Conservation (phyloP, 306 rosid species). For the Acmispon strigosus region DNA sequence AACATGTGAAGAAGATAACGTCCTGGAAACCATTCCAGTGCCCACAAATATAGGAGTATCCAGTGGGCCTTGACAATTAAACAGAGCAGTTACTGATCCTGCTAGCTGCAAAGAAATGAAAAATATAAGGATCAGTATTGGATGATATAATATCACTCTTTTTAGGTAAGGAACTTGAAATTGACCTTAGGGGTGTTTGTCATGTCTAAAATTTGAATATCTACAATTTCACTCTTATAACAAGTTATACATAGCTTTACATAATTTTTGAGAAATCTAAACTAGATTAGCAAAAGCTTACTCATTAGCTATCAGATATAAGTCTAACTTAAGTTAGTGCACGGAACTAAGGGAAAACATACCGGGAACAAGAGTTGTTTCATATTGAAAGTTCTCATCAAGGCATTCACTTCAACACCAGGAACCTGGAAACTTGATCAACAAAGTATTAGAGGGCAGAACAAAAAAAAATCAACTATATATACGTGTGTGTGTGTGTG, state of each 20-base stretch:
- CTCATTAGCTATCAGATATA: background rate
- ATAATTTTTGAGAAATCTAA: background rate
- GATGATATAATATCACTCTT: background rate
- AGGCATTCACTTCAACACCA: conserved; percentile 80
- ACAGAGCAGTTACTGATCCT: conserved; percentile 86
- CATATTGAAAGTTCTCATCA: conserved; percentile 93
- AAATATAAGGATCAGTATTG: conserved; percentile 7
- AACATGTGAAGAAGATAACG: conserved; percentile 40
- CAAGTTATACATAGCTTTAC: background rate
- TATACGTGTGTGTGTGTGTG: too few relatives aligned
- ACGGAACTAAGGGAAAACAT: conserved; percentile 25
- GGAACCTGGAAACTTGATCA: conserved; percentile 64
- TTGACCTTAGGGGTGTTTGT: background rate
- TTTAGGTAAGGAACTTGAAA: background rate
- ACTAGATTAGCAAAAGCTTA: background rate
- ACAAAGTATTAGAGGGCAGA: conserved; percentile 15
- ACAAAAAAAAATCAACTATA: background rate
- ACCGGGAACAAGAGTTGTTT: conserved; percentile 83
- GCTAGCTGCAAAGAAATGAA: conserved; percentile 62
- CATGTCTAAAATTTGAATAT: background rate
- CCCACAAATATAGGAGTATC: conserved; percentile 89
- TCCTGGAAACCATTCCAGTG: conserved; percentile 92
- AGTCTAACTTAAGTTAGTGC: background rate
- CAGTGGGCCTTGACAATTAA: conserved; percentile 97
- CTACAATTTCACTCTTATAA: background rate